Conservation (phyloP, 306 rosid species). For the Pyrus communis region DNA sequence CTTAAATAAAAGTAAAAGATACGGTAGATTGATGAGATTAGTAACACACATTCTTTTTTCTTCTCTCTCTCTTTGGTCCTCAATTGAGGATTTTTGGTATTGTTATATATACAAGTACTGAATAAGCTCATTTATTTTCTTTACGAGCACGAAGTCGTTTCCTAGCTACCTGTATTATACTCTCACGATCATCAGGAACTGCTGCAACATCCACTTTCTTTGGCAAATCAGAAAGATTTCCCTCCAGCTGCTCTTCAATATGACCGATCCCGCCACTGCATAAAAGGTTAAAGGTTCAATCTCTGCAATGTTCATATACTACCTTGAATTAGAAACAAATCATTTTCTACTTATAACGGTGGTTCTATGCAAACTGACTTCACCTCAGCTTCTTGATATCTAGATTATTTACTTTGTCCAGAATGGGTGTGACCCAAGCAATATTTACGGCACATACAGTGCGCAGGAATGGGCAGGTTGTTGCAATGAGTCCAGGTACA, state of each 20-base stretch:
- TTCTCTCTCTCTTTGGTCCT: too few relatives aligned
- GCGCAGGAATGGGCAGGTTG: slow-evolving; percentile 80
- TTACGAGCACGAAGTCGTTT: slow-evolving; percentile 82
- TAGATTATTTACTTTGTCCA: slow-evolving; percentile 66
- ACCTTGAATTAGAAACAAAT: neutral
- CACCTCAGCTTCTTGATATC: slow-evolving; percentile 73
- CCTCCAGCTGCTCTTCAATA: slow-evolving; percentile 37
- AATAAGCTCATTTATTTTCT: slow-evolving; percentile 47
- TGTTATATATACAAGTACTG: neutral
- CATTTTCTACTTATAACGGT: neutral
- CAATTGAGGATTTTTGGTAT: too few relatives aligned
- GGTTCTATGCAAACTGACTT: slow-evolving; percentile 7
- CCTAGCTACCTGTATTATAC: slow-evolving; percentile 74
- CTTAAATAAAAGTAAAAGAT: too few relatives aligned
- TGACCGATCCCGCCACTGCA: slow-evolving; percentile 61
- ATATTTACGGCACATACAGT: slow-evolving; percentile 68
- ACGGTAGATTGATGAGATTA: too few relatives aligned
- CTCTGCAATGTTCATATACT: slow-evolving; percentile 3
- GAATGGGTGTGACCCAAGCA: slow-evolving; percentile 63
- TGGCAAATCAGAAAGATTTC: slow-evolving; percentile 31
- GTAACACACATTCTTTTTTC: too few relatives aligned
- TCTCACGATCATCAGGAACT: slow-evolving; percentile 41
- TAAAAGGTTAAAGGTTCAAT: slow-evolving; percentile 11
- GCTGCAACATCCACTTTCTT: slow-evolving; percentile 37
- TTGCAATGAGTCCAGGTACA: slow-evolving; percentile 85